Conservation (phyloP, 1,139 yeast genomes). For the Pichia norvegensis region DNA sequence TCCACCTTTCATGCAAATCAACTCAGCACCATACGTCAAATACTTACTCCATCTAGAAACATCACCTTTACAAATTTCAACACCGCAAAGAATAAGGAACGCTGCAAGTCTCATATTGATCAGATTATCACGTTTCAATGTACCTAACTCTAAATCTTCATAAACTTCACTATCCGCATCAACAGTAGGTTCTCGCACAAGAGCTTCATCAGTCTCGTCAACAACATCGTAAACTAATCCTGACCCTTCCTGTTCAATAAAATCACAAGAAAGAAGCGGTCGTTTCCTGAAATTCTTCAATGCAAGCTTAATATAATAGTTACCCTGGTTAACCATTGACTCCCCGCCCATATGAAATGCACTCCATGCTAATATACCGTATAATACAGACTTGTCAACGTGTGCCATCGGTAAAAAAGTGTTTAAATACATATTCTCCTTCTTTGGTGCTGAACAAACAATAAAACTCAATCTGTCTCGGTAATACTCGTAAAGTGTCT, state of each 20-base stretch:
- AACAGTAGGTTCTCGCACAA: constrained; percentile 13
- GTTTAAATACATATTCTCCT: constrained; percentile 59
- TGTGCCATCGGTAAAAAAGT: constrained; percentile 78
- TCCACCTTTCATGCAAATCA: constrained; percentile 53
- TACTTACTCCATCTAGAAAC: constrained; percentile 61
- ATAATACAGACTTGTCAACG: constrained; percentile 56
- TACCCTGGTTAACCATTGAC: constrained; percentile 34
- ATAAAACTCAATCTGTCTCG: constrained; percentile 49
- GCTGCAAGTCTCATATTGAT: constrained; percentile 51
- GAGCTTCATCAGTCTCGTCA: constrained; percentile 20
- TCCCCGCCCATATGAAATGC: constrained; percentile 53
- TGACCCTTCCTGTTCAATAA: constrained; percentile 8
- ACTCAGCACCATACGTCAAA: constrained; percentile 52
- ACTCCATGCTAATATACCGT: constrained; percentile 71
- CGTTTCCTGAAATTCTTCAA: constrained; percentile 35
- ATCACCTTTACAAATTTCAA: constrained; percentile 71
- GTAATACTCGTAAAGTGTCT: constrained; percentile 57
- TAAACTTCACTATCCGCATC: constrained; percentile 7
- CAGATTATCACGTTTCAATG: constrained; percentile 21
- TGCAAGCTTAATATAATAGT: constrained; percentile 40
- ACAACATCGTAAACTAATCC: constrained; percentile 14
- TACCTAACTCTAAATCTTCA: constrained; percentile 8
- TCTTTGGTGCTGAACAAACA: constrained; percentile 59
- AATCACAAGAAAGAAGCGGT: constrained; percentile 23
- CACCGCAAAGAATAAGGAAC: constrained; percentile 58